Base-by-base conservation (phyloP, 345 rosid genomes). In the Eutrema heterophyllum region DNA sequence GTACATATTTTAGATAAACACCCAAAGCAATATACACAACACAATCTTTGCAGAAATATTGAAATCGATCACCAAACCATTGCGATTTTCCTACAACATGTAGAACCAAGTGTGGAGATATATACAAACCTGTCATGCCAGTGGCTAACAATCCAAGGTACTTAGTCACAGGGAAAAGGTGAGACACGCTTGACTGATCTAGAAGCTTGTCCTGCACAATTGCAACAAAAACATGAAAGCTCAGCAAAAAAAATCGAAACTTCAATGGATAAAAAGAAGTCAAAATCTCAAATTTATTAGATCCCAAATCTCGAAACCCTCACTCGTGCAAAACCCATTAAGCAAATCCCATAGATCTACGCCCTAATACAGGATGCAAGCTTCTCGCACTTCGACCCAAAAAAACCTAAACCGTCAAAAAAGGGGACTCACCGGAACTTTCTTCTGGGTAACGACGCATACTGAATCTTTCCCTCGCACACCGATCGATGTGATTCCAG, bases 391-490 rank as follows among this genome's bases (percentile, higher is more conserved):
- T 48, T 26, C 2, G 32, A 8, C 9, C 6, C 21, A 21, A 48
- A 24, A 24, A 53, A 50, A 27, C 44, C n/a, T 29, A 66, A n/a
- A 5, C 8, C 9, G 5, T 33, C 12, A 35, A 54, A 36, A 36
- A 72, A 43, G 29, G 1, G 9, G 8, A 86, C 97, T 76, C 38
- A 92, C 99, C 75, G 99, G 97, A 71, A 95, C 98, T 83, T 95
- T 95, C 94, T 95, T 95, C 85, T 95, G 99, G 3, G 99, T 92
- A 43, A 95, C 99, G 32, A 95, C 97, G 10, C 99, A 95, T 0
- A 95, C 91, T 10, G 98, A 92, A 70, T 95, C 99, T 74, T 89
- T 92, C 2, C 99, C 99, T 15, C 94, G 83, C 46, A 95, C 99
- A 38, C 98, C 99, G 33, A 95, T 95, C 21, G 99, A 92, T 62